These are phyloP conservation scores for Phaeophleospora eucalypticola DNA, from an alignment of 2,329 filamentous ascomycete genomes.

Conservation along the genomic window DNA sequence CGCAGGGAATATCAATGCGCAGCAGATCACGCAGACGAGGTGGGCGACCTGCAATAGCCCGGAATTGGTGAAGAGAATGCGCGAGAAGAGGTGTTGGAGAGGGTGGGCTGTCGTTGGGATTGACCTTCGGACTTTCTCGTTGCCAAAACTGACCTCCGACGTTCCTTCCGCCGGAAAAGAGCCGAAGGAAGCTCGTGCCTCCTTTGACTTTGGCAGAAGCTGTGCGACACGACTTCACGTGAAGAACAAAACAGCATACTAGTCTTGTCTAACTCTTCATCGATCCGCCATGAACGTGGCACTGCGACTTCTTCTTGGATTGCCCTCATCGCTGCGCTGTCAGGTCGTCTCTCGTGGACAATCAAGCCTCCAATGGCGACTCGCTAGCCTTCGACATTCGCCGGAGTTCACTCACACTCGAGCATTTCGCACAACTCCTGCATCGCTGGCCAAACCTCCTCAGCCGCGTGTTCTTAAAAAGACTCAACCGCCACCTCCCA, in stretches of 20 bases:
- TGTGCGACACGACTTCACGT: not conserved
- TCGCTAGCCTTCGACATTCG: not conserved
- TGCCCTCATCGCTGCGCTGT: not conserved
- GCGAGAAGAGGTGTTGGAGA: conserved; percentile 1
- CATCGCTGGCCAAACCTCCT: not conserved
- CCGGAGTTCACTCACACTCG: not conserved
- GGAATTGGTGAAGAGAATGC: conserved; percentile 13
- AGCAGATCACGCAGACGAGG: not conserved
- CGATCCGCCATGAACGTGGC: not conserved
- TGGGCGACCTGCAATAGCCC: not conserved
- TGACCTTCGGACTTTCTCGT: not conserved
- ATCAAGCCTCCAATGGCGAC: not conserved
- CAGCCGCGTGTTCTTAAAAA: not conserved
- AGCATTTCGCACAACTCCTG: not conserved
- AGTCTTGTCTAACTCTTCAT: too few relatives aligned
- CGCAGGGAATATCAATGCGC: not conserved
- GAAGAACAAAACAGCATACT: not conserved
- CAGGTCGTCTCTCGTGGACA: not conserved
- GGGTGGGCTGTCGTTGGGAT: conserved; percentile 20
- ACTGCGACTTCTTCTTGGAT: not conserved
- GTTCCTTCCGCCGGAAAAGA: not conserved
- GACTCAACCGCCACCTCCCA: not conserved
- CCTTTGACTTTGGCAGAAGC: not conserved
- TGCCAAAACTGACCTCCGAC: too few relatives aligned
- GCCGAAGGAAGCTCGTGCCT: not conserved